These are phyloP conservation scores for Beauveria varroae DNA, from an alignment of 2,329 filamentous ascomycete genomes.

Conservation along the genomic window DNA sequence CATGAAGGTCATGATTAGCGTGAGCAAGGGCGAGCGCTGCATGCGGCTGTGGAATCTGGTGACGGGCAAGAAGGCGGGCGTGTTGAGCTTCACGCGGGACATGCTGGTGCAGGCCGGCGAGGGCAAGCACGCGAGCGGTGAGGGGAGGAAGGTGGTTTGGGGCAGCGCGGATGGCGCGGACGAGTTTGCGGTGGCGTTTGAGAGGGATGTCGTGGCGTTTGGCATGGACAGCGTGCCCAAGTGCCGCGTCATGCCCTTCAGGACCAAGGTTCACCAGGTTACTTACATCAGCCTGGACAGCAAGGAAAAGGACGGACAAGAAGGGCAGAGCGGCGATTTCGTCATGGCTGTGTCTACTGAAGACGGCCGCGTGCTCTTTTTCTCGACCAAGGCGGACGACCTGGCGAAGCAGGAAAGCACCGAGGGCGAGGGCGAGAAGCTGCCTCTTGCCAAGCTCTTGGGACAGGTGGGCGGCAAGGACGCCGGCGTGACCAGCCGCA, in stretches of 20 bases:
- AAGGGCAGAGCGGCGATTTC: constrained; percentile 23
- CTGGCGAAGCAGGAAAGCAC: constrained; percentile 26
- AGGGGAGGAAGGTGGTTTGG: constrained; percentile 79
- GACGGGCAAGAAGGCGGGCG: constrained; percentile 90
- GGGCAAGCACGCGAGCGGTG: constrained; percentile 67
- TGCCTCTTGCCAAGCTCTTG: constrained; percentile 57
- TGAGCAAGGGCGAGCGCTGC: constrained; percentile 79
- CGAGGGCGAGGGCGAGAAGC: constrained; percentile 28
- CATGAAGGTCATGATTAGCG: constrained; percentile 93
- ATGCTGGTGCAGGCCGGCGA: constrained; percentile 71
- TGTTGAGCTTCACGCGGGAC: constrained; percentile 72
- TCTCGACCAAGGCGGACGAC: constrained; percentile 55
- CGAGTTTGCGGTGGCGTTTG: constrained; percentile 85
- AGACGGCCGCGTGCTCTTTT: constrained; percentile 81
- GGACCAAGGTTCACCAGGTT: constrained; percentile 78
- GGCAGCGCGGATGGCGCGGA: constrained; percentile 60
- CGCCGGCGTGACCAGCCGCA: constrained; percentile 58
- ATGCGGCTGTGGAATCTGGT: constrained; percentile 97
- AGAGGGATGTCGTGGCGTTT: constrained; percentile 76
- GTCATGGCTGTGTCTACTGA: constrained; percentile 78
- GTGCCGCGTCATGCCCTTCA: constrained; percentile 61
- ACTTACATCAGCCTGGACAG: constrained; percentile 52
- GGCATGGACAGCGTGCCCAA: constrained; percentile 80
- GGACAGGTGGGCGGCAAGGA: constrained; percentile 73
- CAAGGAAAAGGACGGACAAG: background rate